These are phyloP conservation scores for Candida caryicola DNA, from an alignment of 805 yeast species.

Conservation along the genomic window DNA sequence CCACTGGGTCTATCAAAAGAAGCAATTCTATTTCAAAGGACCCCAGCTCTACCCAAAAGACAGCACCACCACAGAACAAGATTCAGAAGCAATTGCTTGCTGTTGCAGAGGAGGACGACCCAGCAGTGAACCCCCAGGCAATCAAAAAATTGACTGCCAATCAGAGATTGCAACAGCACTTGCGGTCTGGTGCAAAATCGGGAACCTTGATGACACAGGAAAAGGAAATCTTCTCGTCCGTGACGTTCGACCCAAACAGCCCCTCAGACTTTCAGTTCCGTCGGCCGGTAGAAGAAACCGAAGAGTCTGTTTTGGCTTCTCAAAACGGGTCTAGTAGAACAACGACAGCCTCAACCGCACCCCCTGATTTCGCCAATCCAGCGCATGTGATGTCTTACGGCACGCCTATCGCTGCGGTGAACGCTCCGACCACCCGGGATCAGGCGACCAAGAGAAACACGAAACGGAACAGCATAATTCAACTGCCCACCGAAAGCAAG, in stretches of 20 bases:
- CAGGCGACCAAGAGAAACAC: slow-evolving; percentile 29
- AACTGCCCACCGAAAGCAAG: slow-evolving; percentile 11
- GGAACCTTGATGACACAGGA: slow-evolving; percentile 39
- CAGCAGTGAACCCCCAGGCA: background rate
- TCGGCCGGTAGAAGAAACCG: slow-evolving; percentile 1
- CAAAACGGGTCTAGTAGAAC: slow-evolving; percentile 1
- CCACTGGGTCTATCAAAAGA: slow-evolving; percentile 18
- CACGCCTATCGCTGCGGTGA: background rate
- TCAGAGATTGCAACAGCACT: slow-evolving; percentile 38
- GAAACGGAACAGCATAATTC: slow-evolving; percentile 23
- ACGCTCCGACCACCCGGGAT: slow-evolving; percentile 15
- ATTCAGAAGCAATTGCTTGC: slow-evolving; percentile 15
- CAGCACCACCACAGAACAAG: slow-evolving; percentile 10
- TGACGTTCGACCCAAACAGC: slow-evolving; percentile 39
- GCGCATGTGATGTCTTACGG: background rate
- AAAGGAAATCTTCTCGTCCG: slow-evolving; percentile 32
- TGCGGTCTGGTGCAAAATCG: slow-evolving; percentile 35
- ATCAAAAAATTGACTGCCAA: slow-evolving; percentile 29
- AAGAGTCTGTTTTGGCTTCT: too few species aligned
- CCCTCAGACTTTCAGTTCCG: slow-evolving; percentile 22
- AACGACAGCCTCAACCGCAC: background rate
- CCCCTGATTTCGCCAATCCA: too few species aligned
- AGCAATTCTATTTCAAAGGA: slow-evolving; percentile 9
- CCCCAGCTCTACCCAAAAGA: background rate
- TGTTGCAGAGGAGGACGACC: slow-evolving; percentile 19